A percentile compares a stretch with the other conserved stretches of the same genome.
Evolutionary conservation across 2,329 filamentous ascomycete species (phyloP).

Genomic region (Grosmannia clavigera): DNA sequence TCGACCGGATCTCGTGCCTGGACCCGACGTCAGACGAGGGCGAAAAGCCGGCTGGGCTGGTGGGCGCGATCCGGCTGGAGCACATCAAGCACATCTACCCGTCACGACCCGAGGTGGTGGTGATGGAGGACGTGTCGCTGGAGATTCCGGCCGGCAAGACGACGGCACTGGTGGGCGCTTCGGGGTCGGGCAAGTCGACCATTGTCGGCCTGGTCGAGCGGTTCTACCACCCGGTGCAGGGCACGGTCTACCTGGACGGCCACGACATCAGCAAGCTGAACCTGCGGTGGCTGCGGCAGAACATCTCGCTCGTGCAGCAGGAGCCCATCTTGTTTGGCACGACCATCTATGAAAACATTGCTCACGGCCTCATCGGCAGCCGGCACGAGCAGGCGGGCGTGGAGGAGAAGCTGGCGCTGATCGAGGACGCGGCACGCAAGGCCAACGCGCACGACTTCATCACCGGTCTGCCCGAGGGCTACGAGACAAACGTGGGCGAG

Average conservation of each 20-base stretch:
- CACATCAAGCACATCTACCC: slow-evolving; percentile 90
- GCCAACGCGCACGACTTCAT: slow-evolving; percentile 95
- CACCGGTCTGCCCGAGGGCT: slow-evolving; percentile 66
- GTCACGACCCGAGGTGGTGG: slow-evolving; percentile 75
- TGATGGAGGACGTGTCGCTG: slow-evolving; percentile 76
- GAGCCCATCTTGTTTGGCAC: slow-evolving; percentile 85
- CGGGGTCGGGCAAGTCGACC: slow-evolving; percentile 88
- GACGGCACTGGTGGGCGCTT: slow-evolving; percentile 86
- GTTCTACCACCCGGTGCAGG: slow-evolving; percentile 83
- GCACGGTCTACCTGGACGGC: slow-evolving; percentile 69
- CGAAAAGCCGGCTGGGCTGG: slow-evolving; percentile 49
- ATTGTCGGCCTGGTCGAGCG: slow-evolving; percentile 87
- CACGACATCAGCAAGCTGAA: slow-evolving; percentile 72
- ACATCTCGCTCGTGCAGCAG: slow-evolving; percentile 86
- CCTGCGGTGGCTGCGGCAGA: slow-evolving; percentile 78
- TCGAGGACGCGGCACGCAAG: slow-evolving; percentile 74
- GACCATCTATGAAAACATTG: slow-evolving; percentile 81
- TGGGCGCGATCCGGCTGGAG: slow-evolving; percentile 69
- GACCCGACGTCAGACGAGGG: slow-evolving; percentile 63
- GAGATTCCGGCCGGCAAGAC: slow-evolving; percentile 78
- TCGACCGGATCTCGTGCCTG: slow-evolving; percentile 75
- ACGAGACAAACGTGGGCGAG: slow-evolving; percentile 91
- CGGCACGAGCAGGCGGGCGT: slow-evolving; percentile 54
- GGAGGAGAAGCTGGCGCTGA: slow-evolving; percentile 56
- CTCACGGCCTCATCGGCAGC: slow-evolving; percentile 82